phyloP scores from a whole-genome alignment of 306 rosid genomes.

The Trifolium fragiferum region DNA sequence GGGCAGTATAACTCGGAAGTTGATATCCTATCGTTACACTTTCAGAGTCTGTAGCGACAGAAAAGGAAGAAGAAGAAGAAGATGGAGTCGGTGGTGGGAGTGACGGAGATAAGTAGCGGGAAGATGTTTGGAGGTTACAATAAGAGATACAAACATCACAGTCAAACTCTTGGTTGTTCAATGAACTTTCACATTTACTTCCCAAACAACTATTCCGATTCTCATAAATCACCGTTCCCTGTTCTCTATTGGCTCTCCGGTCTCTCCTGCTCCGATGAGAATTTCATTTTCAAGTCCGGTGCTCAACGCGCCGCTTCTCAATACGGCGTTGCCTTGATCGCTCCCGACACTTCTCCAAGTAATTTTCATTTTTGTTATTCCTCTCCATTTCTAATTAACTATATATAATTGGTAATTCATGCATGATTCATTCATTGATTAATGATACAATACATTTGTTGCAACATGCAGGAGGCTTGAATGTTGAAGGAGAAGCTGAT shows the following conservation, averaged over 20 bases:
- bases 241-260: constrained; percentile 94
- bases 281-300: constrained; percentile 76
- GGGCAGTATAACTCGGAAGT: too few relatives aligned
- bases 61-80: background rate
- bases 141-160: constrained; percentile 82
- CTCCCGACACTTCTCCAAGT: constrained; percentile 96
- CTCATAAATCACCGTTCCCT: constrained; percentile 63
- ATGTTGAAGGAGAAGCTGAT: constrained; percentile 97
- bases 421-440: background rate
- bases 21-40: too few relatives aligned
- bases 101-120: constrained; percentile 64
- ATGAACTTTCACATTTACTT: constrained; percentile 86
- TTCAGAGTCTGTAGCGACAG: too few relatives aligned
- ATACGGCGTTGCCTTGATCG: constrained; percentile 75
- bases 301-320: constrained; percentile 84
- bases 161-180: constrained; percentile 86
- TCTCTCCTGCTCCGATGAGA: constrained; percentile 86
- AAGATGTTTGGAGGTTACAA: constrained; percentile 94
- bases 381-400: background rate
- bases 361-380: background rate
- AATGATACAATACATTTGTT: too few relatives aligned
- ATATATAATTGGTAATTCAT: background rate
- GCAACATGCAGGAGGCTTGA: constrained; percentile 70
- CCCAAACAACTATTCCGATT: constrained; percentile 63
- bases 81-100: constrained; percentile 39